Conservation (phyloP, 257 asterid genomes). For the Nicotiana benthamiana region DNA sequence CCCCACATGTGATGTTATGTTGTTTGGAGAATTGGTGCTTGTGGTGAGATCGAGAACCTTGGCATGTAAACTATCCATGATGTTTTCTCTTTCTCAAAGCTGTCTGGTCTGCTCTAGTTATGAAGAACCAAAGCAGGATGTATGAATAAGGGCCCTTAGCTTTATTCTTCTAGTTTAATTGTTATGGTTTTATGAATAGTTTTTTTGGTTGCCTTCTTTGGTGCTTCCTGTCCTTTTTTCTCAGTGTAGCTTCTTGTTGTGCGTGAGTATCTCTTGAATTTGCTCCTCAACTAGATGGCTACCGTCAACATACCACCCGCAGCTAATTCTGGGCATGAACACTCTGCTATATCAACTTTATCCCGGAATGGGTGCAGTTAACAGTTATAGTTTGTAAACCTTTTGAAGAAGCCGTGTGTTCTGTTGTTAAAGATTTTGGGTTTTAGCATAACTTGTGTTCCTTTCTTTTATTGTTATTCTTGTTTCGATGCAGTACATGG, state of each 20-base stretch:
- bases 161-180: not conserved
- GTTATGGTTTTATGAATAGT: not conserved
- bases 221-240: not conserved
- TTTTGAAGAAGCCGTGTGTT: not conserved
- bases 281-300: not conserved
- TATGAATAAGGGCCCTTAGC: not conserved
- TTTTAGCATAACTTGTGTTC: not conserved
- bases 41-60: not conserved
- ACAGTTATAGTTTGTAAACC: not conserved
- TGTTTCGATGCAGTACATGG: conserved; percentile 54
- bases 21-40: not conserved
- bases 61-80: not conserved
- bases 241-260: not conserved
- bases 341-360: not conserved
- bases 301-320: not conserved
- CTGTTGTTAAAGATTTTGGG: not conserved
- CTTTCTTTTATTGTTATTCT: not conserved
- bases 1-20: not conserved
- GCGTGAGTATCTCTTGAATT: not conserved
- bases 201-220: not conserved
- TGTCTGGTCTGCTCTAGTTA: not conserved
- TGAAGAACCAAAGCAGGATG: not conserved
- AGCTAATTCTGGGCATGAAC: not conserved
- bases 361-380: not conserved
- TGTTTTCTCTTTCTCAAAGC: not conserved